phyloP scores from a whole-genome alignment of 2,329 filamentous ascomycete genomes.

The Trichoderma asperellum region DNA sequence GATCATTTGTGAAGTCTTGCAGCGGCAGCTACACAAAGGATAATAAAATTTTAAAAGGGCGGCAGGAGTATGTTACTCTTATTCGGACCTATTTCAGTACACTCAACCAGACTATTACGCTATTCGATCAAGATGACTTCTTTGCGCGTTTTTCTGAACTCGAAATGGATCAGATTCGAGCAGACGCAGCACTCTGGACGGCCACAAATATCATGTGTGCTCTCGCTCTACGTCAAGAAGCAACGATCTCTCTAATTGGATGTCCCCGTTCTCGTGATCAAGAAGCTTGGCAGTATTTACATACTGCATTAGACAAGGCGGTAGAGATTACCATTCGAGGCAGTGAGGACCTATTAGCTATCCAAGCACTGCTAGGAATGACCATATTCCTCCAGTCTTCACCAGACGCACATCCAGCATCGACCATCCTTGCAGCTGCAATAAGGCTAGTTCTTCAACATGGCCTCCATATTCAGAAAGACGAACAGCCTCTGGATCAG shows the following conservation, averaged over 20 bases:
- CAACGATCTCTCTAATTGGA: background rate
- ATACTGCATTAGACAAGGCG: conserved; percentile 2
- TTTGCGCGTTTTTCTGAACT: conserved; percentile 1
- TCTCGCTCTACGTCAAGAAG: background rate
- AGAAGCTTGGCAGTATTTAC: conserved; percentile 5
- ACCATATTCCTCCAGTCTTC: conserved; percentile 12
- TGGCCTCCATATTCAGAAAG: background rate
- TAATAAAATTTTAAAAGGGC: background rate
- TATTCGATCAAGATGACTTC: conserved; percentile 11
- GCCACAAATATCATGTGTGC: conserved; percentile 21
- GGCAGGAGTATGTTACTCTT: background rate
- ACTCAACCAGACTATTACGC: background rate
- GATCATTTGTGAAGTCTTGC: background rate
- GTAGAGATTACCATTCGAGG: conserved; percentile 8
- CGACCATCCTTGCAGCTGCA: conserved; percentile 8
- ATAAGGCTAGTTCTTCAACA: conserved; percentile 2
- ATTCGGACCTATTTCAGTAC: background rate
- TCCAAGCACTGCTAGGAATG: conserved; percentile 19
- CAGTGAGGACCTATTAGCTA: conserved; percentile 7
- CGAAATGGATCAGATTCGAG: conserved; percentile 8
- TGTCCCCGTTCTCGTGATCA: background rate
- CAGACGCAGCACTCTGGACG: conserved; percentile 7
- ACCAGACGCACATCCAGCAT: conserved; percentile 8
- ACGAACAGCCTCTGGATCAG: background rate
- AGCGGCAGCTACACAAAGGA: background rate